Conservation (phyloP, 2,329 filamentous ascomycete genomes). For the Talaromyces sp. region DNA sequence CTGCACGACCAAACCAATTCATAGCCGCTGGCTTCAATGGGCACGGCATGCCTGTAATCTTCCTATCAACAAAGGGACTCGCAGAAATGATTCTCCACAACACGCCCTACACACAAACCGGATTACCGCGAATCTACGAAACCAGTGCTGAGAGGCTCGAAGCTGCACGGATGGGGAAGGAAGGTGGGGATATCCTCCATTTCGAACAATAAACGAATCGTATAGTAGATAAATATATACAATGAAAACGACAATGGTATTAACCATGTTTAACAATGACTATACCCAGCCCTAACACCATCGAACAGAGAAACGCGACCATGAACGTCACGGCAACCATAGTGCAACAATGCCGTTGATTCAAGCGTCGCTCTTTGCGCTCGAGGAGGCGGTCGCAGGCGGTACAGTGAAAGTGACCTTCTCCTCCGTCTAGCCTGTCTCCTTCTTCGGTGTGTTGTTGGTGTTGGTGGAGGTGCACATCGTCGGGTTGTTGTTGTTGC, state of each 20-base stretch:
- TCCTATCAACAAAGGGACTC: constrained; percentile 58
- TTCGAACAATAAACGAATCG: neutral
- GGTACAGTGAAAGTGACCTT: constrained; percentile 4
- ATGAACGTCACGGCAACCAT: constrained; percentile 15
- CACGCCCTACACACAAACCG: constrained; percentile 28
- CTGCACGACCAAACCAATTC: constrained; percentile 50
- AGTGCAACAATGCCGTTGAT: constrained; percentile 15
- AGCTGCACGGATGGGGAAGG: constrained; percentile 12
- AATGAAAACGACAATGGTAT: neutral
- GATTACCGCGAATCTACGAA: constrained; percentile 35
- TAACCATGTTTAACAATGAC: neutral
- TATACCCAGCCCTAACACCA: constrained; percentile 13
- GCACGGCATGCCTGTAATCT: constrained; percentile 65
- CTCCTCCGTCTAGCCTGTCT: neutral
- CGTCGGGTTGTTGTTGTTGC: neutral
- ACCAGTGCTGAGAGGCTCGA: constrained; percentile 27
- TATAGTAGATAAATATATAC: neutral
- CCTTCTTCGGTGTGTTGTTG: neutral
- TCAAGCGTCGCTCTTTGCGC: constrained; percentile 3
- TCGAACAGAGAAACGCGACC: constrained; percentile 6
- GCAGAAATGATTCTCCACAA: constrained; percentile 52
- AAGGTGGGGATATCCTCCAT: constrained; percentile 17
- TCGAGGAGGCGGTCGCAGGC: constrained; percentile 11
- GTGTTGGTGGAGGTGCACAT: neutral
- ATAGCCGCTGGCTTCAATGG: constrained; percentile 63